Percentiles rank a stretch among this genome's conserved stretches.
phyloP scores from a whole-genome alignment of 345 rosid genomes.

The Aquilaria malaccensis region DNA sequence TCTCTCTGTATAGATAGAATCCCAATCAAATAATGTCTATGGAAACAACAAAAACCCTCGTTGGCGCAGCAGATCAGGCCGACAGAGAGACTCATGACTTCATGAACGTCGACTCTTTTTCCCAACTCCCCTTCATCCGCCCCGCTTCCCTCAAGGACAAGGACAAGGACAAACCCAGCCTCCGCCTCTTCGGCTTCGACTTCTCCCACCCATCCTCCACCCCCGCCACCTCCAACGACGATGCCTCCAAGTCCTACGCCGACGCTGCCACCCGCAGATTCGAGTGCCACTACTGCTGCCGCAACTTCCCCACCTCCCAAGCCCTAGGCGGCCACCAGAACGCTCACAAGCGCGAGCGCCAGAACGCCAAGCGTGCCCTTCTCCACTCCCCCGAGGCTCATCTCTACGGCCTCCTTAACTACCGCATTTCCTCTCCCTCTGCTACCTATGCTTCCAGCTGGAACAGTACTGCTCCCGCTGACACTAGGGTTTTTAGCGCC shows the following conservation, averaged over 20 bases:
- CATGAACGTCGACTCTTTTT: conserved; percentile 53
- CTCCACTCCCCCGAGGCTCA: conserved; percentile 13
- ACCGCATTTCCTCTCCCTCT: conserved; percentile 13
- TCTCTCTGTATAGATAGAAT: too few species aligned
- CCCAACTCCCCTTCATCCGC: conserved; percentile 61
- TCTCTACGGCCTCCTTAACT: conserved; percentile 6
- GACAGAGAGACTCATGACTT: conserved; percentile 39
- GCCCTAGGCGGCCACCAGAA: conserved; percentile 57
- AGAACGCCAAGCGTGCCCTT: conserved; percentile 32
- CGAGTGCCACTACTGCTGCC: conserved; percentile 38
- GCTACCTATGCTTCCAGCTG: not conserved
- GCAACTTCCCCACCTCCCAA: conserved; percentile 39
- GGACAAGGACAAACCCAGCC: conserved; percentile 20
- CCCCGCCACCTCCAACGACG: conserved; percentile 3
- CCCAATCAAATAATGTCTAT: too few species aligned
- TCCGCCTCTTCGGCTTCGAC: conserved; percentile 69
- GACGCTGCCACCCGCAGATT: conserved; percentile 19
- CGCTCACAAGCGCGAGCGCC: conserved; percentile 49
- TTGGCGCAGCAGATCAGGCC: too few species aligned
- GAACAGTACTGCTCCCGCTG: not conserved
- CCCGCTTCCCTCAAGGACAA: conserved; percentile 35
- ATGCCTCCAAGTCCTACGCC: conserved; percentile 8
- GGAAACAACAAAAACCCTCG: too few species aligned
- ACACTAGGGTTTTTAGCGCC: conserved; percentile 2
- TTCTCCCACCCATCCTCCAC: conserved; percentile 19